These are phyloP conservation scores for Coix lacrymajobi DNA, from an alignment of 176 grass and related monocot genomes.

Conservation along the genomic window DNA sequence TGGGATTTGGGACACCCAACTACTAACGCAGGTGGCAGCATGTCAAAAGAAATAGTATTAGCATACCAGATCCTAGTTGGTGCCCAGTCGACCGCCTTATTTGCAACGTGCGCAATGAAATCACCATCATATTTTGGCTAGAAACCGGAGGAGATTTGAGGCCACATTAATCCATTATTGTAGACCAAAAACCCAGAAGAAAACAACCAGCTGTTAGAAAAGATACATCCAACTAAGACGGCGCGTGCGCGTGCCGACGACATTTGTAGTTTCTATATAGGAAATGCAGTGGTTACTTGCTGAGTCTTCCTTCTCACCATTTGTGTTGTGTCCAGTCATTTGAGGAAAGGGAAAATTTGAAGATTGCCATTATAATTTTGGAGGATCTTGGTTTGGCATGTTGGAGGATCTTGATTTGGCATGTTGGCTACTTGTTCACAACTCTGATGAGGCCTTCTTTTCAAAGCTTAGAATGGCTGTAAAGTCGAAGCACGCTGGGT, in stretches of 20 bases:
- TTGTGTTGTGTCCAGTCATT: background rate
- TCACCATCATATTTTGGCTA: background rate
- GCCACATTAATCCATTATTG: background rate
- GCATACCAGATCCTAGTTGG: background rate
- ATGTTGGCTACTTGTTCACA: background rate
- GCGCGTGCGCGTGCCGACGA: background rate
- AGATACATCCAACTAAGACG: background rate
- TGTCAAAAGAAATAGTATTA: background rate
- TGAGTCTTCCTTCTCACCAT: slow-evolving; percentile 2
- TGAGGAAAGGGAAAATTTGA: too few species aligned
- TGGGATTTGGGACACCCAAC: slow-evolving; percentile 1
- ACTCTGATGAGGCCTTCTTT: background rate
- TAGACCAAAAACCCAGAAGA: background rate
- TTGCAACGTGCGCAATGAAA: background rate
- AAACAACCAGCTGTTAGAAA: background rate
- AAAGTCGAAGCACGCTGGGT: background rate
- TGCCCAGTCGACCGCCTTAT: background rate
- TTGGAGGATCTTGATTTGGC: background rate
- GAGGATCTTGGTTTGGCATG: background rate
- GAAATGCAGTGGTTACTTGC: background rate
- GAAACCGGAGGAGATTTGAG: background rate
- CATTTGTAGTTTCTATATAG: background rate
- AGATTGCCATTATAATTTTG: too few species aligned
- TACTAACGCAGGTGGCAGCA: background rate
- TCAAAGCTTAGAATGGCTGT: background rate